These are phyloP conservation scores for Austroboletus festivus DNA, from an alignment of 768 basidiomycete species.

Conservation along the genomic window DNA sequence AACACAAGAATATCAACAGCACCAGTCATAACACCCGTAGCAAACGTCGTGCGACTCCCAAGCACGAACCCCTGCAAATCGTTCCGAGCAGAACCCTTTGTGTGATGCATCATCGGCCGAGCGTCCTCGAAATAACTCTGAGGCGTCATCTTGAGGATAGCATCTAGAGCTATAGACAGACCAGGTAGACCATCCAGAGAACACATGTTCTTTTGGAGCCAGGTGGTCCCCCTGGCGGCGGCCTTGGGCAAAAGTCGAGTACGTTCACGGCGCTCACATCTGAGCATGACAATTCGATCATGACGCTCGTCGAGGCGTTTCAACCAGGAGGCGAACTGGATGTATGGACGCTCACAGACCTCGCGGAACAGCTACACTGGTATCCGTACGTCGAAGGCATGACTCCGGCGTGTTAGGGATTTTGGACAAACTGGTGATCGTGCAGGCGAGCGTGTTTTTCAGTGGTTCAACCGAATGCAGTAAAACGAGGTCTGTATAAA, in stretches of 20 bases:
- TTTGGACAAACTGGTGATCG: constrained; percentile 54
- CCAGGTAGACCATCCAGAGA: too few relatives aligned
- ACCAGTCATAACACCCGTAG: too few relatives aligned
- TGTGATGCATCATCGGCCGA: too few relatives aligned
- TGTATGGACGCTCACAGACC: constrained; percentile 42
- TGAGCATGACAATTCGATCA: constrained; percentile 45
- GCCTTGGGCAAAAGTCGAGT: constrained; percentile 33
- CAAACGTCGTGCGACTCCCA: too few relatives aligned
- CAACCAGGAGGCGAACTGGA: constrained; percentile 37
- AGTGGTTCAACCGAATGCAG: constrained; percentile 47
- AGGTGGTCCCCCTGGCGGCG: too few relatives aligned
- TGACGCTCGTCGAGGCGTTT: constrained; percentile 44
- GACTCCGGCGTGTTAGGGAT: constrained; percentile 55
- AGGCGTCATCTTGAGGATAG: too few relatives aligned
- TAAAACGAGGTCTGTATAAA: constrained; percentile 39
- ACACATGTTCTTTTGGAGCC: too few relatives aligned
- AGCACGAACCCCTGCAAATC: too few relatives aligned
- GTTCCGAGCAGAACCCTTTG: too few relatives aligned
- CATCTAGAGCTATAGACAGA: too few relatives aligned
- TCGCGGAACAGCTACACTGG: constrained; percentile 33
- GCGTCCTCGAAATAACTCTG: too few relatives aligned
- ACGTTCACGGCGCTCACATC: constrained; percentile 44
- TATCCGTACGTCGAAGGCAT: constrained; percentile 33
- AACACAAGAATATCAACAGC: too few relatives aligned
- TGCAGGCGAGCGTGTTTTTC: constrained; percentile 47